Conservation (phyloP, 768 basidiomycete species). For the Collybia sordida region DNA sequence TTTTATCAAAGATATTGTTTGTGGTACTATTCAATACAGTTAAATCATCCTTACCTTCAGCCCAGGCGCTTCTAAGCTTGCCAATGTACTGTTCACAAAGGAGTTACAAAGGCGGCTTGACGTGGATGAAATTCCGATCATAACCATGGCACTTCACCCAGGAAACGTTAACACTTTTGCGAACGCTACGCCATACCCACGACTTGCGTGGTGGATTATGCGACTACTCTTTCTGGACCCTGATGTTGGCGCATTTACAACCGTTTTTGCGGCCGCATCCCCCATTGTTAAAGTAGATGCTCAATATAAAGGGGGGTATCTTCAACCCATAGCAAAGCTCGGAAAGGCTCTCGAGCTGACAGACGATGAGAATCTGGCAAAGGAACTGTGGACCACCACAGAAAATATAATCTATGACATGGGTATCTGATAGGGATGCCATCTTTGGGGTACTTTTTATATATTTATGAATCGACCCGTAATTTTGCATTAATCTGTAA, state of each 20-base stretch:
- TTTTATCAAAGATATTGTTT: conserved; percentile 13
- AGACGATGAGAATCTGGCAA: conserved; percentile 6
- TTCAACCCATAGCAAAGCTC: conserved; percentile 11
- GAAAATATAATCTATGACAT: conserved; percentile 9
- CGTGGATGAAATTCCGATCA: conserved; percentile 30
- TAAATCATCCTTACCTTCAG: neutral
- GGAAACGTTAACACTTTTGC: conserved; percentile 29
- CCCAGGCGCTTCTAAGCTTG: conserved; percentile 53
- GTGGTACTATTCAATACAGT: conserved; percentile 28
- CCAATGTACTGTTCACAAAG: conserved; percentile 46
- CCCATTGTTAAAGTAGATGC: conserved; percentile 18
- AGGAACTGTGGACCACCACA: conserved; percentile 9
- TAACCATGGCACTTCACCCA: conserved; percentile 34
- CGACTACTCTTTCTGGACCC: conserved; percentile 17
- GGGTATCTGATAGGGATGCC: neutral
- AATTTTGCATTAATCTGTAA: too few species aligned
- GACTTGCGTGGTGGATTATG: conserved; percentile 14
- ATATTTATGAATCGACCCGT: too few species aligned
- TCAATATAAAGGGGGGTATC: conserved; percentile 22
- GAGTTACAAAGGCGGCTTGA: conserved; percentile 50
- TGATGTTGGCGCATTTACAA: conserved; percentile 23
- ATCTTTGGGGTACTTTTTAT: neutral
- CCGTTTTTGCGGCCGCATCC: conserved; percentile 27
- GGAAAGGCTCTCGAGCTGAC: neutral
- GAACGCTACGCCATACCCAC: conserved; percentile 18